Evolutionary conservation across 768 basidiomycete species (phyloP), one percentile per base, ranked within the genome.

Genomic region (Russula dissimulans): DNA sequence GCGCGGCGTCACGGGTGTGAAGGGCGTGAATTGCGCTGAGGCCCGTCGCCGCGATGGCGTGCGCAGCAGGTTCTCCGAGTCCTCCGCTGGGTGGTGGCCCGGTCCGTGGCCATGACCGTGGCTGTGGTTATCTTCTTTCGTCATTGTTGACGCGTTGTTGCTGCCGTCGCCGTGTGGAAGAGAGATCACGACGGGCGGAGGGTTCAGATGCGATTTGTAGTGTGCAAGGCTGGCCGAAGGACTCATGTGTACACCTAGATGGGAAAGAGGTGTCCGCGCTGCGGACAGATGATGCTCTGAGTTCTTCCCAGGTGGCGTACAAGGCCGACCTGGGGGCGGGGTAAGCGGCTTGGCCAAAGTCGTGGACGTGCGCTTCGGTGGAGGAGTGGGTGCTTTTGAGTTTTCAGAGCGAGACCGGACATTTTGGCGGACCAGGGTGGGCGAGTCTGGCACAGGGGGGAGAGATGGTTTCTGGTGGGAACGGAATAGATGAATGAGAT

Each of bases 171-270:
- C 22, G 62, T 67, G 56, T n/a, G 66, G 66, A 46, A 69, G 29
- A 58, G 60, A 45, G 53, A 44, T 52, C 64, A 75, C 57, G 45
- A 74, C 66, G 3, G 79, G 81, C 0, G 84, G 84, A 0, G 86
- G 86, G 63, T 87, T 84, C 12, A 87, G 74, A 64, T 85, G 75
- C 9, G 81, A 79, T 65, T 87, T 88, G 69, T 85, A 87, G 71
- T 88, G 82, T 9, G 77, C 80, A 14, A 87, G 76, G 64, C 82
- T 85, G 1, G 84, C 71, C 3, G 79, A 79, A 4, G 86, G 86
- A 64, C 84, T 85, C 84, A 85, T 85, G 65, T 85, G 82, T 39
- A 86, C 68, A 42, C 84, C 86, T 65, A 78, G 80, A 68, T 86
- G 83, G 0, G 85, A 86, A 7, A 88, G 69, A 0, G 86, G 86